phyloP scores from a whole-genome alignment of 2,329 filamentous ascomycete genomes.

The Aspergillus ochraceoroseus region DNA sequence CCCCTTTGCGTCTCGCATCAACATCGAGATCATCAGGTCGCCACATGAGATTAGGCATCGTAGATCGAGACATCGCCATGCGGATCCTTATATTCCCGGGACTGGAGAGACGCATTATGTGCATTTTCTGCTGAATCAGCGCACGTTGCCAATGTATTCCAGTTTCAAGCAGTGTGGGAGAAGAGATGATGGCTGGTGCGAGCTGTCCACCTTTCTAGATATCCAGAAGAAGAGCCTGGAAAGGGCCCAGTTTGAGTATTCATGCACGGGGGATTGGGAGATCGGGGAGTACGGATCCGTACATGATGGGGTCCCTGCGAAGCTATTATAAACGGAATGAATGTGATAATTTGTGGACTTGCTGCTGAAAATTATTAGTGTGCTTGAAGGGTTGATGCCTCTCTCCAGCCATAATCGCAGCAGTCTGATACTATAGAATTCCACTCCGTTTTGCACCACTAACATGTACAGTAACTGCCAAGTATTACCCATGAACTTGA shows the following conservation, averaged over 20 bases:
- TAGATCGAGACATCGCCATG: constrained; percentile 12
- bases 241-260: constrained; percentile 58
- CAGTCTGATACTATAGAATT: no score
- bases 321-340: no score
- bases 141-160: constrained; percentile 63
- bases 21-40: constrained; percentile 68
- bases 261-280: constrained; percentile 55
- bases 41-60: constrained; percentile 58
- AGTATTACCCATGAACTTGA: no score
- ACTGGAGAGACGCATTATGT: constrained; percentile 59
- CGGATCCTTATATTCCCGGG: background rate
- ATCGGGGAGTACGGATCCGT: constrained; percentile 23
- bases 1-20: constrained; percentile 66
- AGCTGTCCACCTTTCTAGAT: constrained; percentile 62
- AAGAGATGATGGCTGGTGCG: constrained; percentile 71
- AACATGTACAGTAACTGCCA: no score
- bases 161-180: constrained; percentile 63
- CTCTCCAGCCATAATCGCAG: no score
- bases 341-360: no score
- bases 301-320: constrained; percentile 21
- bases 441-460: no score
- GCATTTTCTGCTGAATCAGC: constrained; percentile 69
- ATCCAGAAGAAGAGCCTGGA: constrained; percentile 57
- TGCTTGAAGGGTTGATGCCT: no score
- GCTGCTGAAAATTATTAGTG: no score